Base-by-base conservation (phyloP, 176 grass and related monocot genomes). In the Triticum monococcum region DNA sequence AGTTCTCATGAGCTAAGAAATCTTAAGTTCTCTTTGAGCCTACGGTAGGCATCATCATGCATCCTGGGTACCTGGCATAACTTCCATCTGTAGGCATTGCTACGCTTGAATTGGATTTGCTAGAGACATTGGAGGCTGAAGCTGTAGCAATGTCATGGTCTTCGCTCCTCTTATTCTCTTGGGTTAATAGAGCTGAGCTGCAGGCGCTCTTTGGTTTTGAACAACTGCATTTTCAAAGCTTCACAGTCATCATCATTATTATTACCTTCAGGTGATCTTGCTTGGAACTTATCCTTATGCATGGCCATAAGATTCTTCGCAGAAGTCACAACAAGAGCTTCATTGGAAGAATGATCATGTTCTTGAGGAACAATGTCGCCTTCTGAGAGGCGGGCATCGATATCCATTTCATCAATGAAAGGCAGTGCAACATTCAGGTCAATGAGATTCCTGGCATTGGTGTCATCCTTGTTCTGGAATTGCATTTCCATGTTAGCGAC, bases 401-500 rank as follows among this genome's bases (percentile, higher is more conserved):
- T 68, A 32, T 72, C 89, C n/a, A 17, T 31, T 25, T 95, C 86
- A 87, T 92, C 91, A 64, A 66, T 86, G 37, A 46, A 83, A 5
- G 91, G 71, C 54, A 92, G 65, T 56, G 89, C 86, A 77, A 81
- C 87, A 78, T 95, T 98, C 43, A 95, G 88, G 83, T 93, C 88
- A 59, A 98, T 90, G 66, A 82, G 75, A 90, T 45, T 87, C 75
- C 70, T 87, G 10, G 25, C 16, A 46, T 60, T 50, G 84, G 48
- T 61, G 72, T 87, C 64, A 84, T 13, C 23, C 83, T 79, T 84
- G 28, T 25, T 48, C 26, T 56, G 11, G n/a, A 81, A 40, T 45
- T 77, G 77, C n/a, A 85, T 61, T 72, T 85, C 60, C 65, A 69
- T 89, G 67, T 84, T 38, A n/a, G 41, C 0, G 24, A 57, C 63